Evolutionary conservation across 2,329 filamentous ascomycete genomes (phyloP).

Genomic region (Arthrinium phaeospermum): DNA sequence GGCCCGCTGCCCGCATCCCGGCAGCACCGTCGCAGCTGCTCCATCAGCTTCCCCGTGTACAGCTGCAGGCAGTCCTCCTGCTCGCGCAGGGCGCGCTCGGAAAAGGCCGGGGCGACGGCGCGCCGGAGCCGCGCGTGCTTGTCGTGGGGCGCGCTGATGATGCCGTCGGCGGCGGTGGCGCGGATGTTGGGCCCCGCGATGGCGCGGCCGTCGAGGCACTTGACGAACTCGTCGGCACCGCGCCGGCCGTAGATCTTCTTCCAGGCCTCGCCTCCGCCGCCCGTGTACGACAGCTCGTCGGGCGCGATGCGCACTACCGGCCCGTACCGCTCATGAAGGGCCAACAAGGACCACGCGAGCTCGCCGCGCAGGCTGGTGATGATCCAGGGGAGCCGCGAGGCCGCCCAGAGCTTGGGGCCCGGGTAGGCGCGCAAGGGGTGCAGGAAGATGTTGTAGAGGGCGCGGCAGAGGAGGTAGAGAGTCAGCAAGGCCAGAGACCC

Average conservation of each 20-base stretch:
- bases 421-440: constrained; percentile 22
- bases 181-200: neutral
- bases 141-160: constrained; percentile 37
- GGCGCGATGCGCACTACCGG: constrained; percentile 23
- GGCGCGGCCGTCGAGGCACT: constrained; percentile 28
- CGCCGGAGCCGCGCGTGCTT: constrained; percentile 22
- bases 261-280: constrained; percentile 43
- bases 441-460: constrained; percentile 23
- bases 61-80: constrained; percentile 29
- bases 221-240: constrained; percentile 29
- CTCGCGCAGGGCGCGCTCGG: constrained; percentile 28
- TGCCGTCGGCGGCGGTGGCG: constrained; percentile 29
- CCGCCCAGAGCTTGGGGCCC: constrained; percentile 20
- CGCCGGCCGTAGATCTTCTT: constrained; percentile 48
- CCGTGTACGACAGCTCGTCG: constrained; percentile 41
- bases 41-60: constrained; percentile 30
- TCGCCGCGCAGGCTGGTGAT: constrained; percentile 6
- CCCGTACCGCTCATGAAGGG: constrained; percentile 21
- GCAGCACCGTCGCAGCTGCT: constrained; percentile 19
- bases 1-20: constrained; percentile 12
- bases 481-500: neutral
- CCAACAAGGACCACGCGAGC: neutral
- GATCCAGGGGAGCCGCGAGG: constrained; percentile 21
- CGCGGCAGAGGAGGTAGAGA: neutral
- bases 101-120: constrained; percentile 30